Conservation (phyloP, 495 filamentous ascomycete genomes). For the Wilcoxina mikolae region DNA sequence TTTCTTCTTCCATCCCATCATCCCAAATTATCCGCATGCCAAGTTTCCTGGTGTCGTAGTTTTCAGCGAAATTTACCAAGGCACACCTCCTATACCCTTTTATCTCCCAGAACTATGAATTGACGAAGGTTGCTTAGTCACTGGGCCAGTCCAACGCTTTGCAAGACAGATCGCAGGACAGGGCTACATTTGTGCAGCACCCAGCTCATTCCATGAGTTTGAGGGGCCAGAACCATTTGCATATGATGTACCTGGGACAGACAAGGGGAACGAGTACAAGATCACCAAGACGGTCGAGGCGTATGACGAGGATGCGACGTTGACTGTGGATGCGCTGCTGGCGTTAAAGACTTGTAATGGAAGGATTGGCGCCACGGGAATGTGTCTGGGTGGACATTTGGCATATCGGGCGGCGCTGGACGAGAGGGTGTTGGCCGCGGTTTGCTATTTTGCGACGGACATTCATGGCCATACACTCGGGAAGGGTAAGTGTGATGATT, state of each 20-base stretch:
- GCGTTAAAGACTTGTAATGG: constrained; percentile 65
- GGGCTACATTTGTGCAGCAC: constrained; percentile 85
- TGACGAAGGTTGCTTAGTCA: constrained; percentile 49
- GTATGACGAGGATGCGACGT: constrained; percentile 73
- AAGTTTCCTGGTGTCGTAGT: constrained; percentile 78
- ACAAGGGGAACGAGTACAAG: constrained; percentile 76
- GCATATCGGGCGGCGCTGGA: constrained; percentile 74
- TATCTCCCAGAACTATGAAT: not conserved
- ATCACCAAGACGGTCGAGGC: constrained; percentile 67
- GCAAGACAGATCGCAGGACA: constrained; percentile 84
- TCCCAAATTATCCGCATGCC: constrained; percentile 73
- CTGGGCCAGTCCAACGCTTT: constrained; percentile 80
- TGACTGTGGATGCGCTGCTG: constrained; percentile 61
- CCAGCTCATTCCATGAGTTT: constrained; percentile 88
- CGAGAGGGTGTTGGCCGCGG: constrained; percentile 54
- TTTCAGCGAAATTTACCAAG: constrained; percentile 95
- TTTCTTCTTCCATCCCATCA: constrained; percentile 74
- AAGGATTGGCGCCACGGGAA: constrained; percentile 72
- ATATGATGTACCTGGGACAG: constrained; percentile 79
- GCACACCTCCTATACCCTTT: constrained; percentile 32
- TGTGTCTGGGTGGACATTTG: constrained; percentile 91
- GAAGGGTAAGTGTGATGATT: constrained; percentile 51
- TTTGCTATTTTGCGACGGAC: constrained; percentile 90
- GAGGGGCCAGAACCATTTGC: constrained; percentile 67
- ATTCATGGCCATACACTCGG: constrained; percentile 66